A percentile compares a stretch with the other conserved stretches of the same genome.
phyloP scores from a whole-genome alignment of 129 eudicot species.

The Lactuca sativa region DNA sequence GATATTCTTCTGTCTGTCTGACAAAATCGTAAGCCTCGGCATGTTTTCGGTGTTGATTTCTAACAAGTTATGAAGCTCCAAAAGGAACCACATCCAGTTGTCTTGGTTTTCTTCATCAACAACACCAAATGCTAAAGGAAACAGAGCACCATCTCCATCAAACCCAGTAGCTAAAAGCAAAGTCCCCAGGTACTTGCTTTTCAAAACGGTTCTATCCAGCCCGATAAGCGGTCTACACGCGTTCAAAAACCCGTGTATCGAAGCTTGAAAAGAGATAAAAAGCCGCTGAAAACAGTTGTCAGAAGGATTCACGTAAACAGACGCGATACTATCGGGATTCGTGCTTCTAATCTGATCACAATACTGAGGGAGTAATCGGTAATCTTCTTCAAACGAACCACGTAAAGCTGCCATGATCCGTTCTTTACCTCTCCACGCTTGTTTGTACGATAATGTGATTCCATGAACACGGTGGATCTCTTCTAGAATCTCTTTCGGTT shows the following conservation, averaged over 20 bases:
- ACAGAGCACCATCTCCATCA: slow-evolving; percentile 74
- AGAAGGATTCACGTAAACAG: slow-evolving; percentile 59
- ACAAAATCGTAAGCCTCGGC: slow-evolving; percentile 77
- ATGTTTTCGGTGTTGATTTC: slow-evolving; percentile 74
- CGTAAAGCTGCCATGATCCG: slow-evolving; percentile 85
- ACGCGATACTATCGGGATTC: slow-evolving; percentile 76
- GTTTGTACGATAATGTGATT: slow-evolving; percentile 81
- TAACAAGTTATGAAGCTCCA: slow-evolving; percentile 66
- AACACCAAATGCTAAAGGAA: slow-evolving; percentile 81
- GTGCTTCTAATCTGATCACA: slow-evolving; percentile 65
- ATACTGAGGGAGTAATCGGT: slow-evolving; percentile 74
- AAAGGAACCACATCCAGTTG: slow-evolving; percentile 90
- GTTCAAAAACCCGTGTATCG: slow-evolving; percentile 68
- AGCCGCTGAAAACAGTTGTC: slow-evolving; percentile 71
- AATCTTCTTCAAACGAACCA: slow-evolving; percentile 85
- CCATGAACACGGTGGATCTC: slow-evolving; percentile 88
- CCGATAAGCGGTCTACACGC: slow-evolving; percentile 82
- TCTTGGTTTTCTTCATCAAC: slow-evolving; percentile 84
- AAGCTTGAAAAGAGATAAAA: slow-evolving; percentile 81
- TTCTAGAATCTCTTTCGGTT: slow-evolving; percentile 86
- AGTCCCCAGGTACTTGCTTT: slow-evolving; percentile 75
- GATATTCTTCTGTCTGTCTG: slow-evolving; percentile 61
- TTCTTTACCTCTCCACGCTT: slow-evolving; percentile 94
- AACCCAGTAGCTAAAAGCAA: slow-evolving; percentile 74
- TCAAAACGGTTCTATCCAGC: slow-evolving; percentile 59